Conservation (phyloP, 2,329 filamentous ascomycete genomes). For the Colletotrichum eleusines region DNA sequence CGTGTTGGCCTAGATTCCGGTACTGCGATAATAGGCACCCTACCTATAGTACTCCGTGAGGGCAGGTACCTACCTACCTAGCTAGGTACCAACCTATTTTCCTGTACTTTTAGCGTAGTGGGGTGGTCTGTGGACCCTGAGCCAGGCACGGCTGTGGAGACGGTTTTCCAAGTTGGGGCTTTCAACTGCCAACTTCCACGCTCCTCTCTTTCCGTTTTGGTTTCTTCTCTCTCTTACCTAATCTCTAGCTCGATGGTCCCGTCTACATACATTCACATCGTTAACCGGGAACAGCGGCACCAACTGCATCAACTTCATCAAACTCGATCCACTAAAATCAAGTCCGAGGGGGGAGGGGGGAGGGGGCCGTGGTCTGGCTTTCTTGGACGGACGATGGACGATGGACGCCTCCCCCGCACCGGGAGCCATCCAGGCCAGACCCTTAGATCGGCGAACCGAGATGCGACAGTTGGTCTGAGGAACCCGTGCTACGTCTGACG, state of each 20-base stretch:
- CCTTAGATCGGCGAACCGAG: slow-evolving; percentile 23
- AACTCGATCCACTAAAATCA: background rate
- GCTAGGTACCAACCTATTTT: background rate
- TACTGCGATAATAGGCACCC: no score
- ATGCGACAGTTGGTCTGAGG: background rate
- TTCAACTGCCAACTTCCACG: background rate
- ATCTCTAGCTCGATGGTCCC: slow-evolving; percentile 3
- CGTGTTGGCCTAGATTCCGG: no score
- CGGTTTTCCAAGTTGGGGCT: background rate
- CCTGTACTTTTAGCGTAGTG: slow-evolving; percentile 12
- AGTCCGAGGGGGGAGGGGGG: background rate
- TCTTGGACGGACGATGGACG: background rate
- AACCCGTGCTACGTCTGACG: slow-evolving; percentile 27
- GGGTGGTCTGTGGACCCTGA: background rate
- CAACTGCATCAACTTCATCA: background rate
- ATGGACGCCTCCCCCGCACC: slow-evolving; percentile 1
- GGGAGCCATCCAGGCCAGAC: slow-evolving; percentile 1
- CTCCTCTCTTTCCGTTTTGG: background rate
- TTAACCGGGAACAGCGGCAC: background rate
- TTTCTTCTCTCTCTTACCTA: background rate
- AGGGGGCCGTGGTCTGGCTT: background rate
- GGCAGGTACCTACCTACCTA: no score
- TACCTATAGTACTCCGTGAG: no score
- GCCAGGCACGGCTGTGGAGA: slow-evolving; percentile 1
- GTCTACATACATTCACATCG: slow-evolving; percentile 2